A percentile compares a stretch with the other conserved stretches of the same genome.
Conservation (phyloP, 495 filamentous ascomycete species). For the Penicillium roqueforti region DNA sequence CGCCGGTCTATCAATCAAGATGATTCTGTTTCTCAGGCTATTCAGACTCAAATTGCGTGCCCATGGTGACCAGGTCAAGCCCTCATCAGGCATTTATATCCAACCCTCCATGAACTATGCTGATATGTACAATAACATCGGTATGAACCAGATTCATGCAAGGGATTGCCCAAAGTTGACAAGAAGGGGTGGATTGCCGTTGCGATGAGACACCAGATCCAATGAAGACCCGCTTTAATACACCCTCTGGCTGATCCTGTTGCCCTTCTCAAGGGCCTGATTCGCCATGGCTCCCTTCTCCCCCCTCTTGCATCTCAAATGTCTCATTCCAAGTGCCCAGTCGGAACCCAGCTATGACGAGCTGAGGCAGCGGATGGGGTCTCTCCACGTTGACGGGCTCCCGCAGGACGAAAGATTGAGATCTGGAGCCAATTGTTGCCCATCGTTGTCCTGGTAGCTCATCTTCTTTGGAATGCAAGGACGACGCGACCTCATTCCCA, state of each 20-base stretch:
- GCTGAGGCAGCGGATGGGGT: constrained; percentile 12
- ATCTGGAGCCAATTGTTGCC: constrained; percentile 21
- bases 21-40: not conserved
- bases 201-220: constrained; percentile 30
- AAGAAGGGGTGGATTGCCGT: constrained; percentile 24
- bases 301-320: constrained; percentile 24
- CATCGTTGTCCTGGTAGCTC: constrained; percentile 11
- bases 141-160: constrained; percentile 24
- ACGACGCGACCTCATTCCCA: constrained; percentile 25
- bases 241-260: constrained; percentile 26
- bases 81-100: constrained; percentile 28
- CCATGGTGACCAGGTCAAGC: constrained; percentile 1
- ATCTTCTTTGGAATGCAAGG: constrained; percentile 30
- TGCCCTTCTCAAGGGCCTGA: constrained; percentile 28
- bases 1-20: not conserved
- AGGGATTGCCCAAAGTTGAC: constrained; percentile 13
- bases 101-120: not conserved
- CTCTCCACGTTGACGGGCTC: constrained; percentile 28
- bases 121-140: constrained; percentile 3
- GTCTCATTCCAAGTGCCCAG: constrained; percentile 30
- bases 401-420: constrained; percentile 18
- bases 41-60: not conserved
- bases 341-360: constrained; percentile 20
- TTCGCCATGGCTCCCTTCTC: constrained; percentile 15
- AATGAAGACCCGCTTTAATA: constrained; percentile 27